Base-by-base conservation (phyloP, 306 rosid species). In the Prunus dulcis region DNA sequence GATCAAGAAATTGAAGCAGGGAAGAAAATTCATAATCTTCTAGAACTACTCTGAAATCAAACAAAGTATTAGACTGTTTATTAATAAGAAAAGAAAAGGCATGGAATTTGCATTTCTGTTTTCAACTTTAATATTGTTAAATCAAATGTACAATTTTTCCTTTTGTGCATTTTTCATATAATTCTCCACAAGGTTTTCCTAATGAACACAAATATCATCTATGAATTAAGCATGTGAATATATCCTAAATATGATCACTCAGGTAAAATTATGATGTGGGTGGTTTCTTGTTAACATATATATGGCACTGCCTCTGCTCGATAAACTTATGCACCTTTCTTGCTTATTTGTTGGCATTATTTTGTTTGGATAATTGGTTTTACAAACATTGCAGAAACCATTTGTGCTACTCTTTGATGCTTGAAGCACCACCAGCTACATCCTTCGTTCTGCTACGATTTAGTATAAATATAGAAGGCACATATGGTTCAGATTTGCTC, bases 381-480 rank as follows among this genome's bases (percentile, higher is more conserved):
- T n/a, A 53, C 64, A 71, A 20, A 52, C 22, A n/a, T 72, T 72
- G 76, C 76, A 72, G 76, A 72, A 53, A 20, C 65, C 10, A 41
- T 20, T 20, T 14, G 50, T 14, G 76, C 17, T 57, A 1, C 66
- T 23, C 23, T 0, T 56, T 38, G 22, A 38, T 55, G 66, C 53
- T 57, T 41, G 66, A 56, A 72, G 43, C 43, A 72, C n/a, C 18
- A n/a, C 23, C 53, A 57, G 43, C 75, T 7, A 38, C 14, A 43
- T 57, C 53, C 27, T 38, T 43, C 19, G 25, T 30, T 72, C 28
- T 57, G 67, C 67, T 41, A 13, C 67, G 14, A 62, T 15, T 28
- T 12, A 14, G 20, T 13, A 62, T 62, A 27, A 62, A 25, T 20
- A 69, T 17, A 20, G 17, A 62, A 66, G 30, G 52, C 20, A 34